Conservation (phyloP, 2,329 filamentous ascomycete species). For the Xylaria sp. region DNA sequence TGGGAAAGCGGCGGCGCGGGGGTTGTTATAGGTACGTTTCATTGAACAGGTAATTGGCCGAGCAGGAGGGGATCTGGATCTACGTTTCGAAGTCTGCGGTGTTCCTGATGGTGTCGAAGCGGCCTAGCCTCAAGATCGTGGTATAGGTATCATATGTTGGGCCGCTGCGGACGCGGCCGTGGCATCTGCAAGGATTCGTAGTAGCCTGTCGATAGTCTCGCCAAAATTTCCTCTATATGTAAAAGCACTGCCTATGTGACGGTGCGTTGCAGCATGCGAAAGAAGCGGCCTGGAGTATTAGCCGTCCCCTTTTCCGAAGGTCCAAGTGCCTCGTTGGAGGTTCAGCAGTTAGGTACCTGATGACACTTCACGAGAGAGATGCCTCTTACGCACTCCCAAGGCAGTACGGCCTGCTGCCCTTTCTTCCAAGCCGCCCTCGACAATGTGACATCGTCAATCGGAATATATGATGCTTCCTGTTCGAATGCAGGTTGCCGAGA, state of each 20-base stretch:
- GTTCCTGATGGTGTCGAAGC: slow-evolving; percentile 22
- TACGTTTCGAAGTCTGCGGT: slow-evolving; percentile 19
- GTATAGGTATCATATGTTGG: slow-evolving; percentile 31
- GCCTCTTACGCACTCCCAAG: not conserved
- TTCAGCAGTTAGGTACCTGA: slow-evolving; percentile 16
- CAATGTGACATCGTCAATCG: slow-evolving; percentile 2
- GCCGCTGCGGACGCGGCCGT: slow-evolving; percentile 31
- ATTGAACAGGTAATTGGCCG: slow-evolving; percentile 7
- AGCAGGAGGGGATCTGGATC: slow-evolving; percentile 3
- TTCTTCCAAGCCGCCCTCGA: not conserved
- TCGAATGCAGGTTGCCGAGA: slow-evolving; percentile 6
- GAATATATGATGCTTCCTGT: not conserved
- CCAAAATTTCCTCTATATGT: slow-evolving; percentile 23
- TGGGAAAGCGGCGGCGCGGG: slow-evolving; percentile 10
- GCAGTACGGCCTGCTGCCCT: not conserved
- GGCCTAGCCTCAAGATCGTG: slow-evolving; percentile 15
- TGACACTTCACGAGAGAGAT: slow-evolving; percentile 8
- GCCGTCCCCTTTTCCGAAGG: slow-evolving; percentile 28
- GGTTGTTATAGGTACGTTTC: not conserved
- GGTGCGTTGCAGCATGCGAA: slow-evolving; percentile 26
- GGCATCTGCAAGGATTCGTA: slow-evolving; percentile 32
- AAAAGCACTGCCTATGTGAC: slow-evolving; percentile 34
- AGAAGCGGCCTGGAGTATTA: slow-evolving; percentile 17
- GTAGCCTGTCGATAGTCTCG: slow-evolving; percentile 32
- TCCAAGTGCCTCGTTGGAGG: slow-evolving; percentile 34